Percentiles rank a stretch among this genome's conserved stretches.
Evolutionary conservation across 192 early-diverging fungal genomes (phyloP).

Genomic region (Rhizophagus prolifer): DNA sequence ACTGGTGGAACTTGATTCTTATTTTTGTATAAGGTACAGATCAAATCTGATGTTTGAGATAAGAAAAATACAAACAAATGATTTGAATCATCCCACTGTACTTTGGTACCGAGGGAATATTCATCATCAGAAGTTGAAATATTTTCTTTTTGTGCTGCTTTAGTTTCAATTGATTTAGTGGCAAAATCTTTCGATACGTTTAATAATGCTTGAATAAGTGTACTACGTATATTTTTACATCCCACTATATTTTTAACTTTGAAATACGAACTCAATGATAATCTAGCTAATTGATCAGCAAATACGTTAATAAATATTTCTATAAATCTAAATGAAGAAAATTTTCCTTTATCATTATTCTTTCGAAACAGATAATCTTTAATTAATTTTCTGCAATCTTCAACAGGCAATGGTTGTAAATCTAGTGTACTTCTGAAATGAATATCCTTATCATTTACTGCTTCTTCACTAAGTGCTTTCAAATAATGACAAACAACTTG

Average conservation of each 20-base stretch:
- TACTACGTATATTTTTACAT: slow-evolving; percentile 8
- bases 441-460: too few relatives aligned
- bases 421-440: too few relatives aligned
- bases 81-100: slow-evolving; percentile 29
- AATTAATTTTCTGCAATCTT: too few relatives aligned
- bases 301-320: slow-evolving; percentile 33
- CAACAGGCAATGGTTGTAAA: too few relatives aligned
- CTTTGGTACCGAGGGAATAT: background rate
- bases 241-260: slow-evolving; percentile 21
- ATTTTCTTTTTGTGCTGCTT: slow-evolving; percentile 4
- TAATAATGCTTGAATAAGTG: slow-evolving; percentile 18
- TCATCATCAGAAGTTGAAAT: background rate
- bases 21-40: slow-evolving; percentile 24
- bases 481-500: too few relatives aligned
- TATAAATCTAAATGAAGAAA: slow-evolving; percentile 26
- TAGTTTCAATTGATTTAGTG: slow-evolving; percentile 3
- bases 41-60: slow-evolving; percentile 25
- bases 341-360: background rate
- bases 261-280: slow-evolving; percentile 29
- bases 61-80: slow-evolving; percentile 29
- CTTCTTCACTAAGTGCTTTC: too few relatives aligned
- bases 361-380: slow-evolving; percentile 19
- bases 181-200: slow-evolving; percentile 31
- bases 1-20: slow-evolving; percentile 4
- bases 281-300: slow-evolving; percentile 30